Conservation (phyloP, 805 yeast genomes). For the Candida coquimbonensis region DNA sequence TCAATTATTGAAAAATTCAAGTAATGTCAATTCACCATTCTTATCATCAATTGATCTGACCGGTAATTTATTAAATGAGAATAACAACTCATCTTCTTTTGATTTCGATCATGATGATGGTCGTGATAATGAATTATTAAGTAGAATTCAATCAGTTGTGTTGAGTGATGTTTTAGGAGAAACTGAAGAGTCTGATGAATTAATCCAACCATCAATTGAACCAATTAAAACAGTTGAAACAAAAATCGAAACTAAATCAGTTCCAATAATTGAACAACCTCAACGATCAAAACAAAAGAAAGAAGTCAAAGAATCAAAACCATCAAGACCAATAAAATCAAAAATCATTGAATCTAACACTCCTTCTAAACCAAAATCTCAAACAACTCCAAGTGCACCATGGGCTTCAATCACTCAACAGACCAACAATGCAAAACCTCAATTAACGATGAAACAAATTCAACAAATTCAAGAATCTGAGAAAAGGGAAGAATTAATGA, state of each 20-base stretch:
- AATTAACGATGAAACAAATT: constrained; percentile 43
- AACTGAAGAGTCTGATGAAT: neutral
- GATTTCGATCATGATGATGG: constrained; percentile 1
- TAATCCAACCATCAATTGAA: neutral
- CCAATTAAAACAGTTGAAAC: neutral
- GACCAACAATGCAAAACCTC: constrained; percentile 23
- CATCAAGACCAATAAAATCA: too few relatives aligned
- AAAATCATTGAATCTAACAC: too few relatives aligned
- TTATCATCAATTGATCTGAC: constrained; percentile 7
- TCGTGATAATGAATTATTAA: constrained; percentile 26
- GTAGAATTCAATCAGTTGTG: constrained; percentile 33
- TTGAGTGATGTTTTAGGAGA: constrained; percentile 31
- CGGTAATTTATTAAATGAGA: constrained; percentile 13
- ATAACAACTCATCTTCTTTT: neutral
- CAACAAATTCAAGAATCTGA: constrained; percentile 45
- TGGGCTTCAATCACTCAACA: constrained; percentile 37
- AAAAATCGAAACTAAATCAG: neutral
- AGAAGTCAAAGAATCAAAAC: neutral
- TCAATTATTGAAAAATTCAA: constrained; percentile 9
- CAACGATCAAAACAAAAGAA: neutral
- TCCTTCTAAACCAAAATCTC: neutral
- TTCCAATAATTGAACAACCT: neutral
- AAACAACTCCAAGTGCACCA: constrained; percentile 33
- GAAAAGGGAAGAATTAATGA: constrained; percentile 38
- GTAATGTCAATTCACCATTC: constrained; percentile 2